Percentiles rank a stretch among this genome's conserved stretches.
These are phyloP conservation scores for Phytophthora ramorum DNA, from an alignment of 352 stramenopile species.

Conservation along the genomic window DNA sequence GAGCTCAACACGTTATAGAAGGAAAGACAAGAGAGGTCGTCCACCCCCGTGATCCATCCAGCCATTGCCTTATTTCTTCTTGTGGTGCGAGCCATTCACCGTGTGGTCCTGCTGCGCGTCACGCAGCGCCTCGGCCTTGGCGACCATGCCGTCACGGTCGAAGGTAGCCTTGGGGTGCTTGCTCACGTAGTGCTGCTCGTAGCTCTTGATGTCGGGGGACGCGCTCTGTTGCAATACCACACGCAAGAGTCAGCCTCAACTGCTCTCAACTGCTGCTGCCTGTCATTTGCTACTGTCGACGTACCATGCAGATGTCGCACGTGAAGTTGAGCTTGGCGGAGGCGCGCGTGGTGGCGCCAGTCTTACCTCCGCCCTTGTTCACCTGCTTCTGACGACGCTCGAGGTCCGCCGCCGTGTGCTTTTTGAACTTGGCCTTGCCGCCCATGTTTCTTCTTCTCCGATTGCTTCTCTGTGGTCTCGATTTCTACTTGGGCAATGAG, in stretches of 20 bases:
- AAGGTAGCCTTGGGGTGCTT: conserved; percentile 68
- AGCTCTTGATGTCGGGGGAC: conserved; percentile 70
- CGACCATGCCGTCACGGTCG: conserved; percentile 55
- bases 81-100: conserved; percentile 61
- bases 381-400: conserved; percentile 53
- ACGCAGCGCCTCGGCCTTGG: conserved; percentile 59
- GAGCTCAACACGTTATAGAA: conserved; percentile 25
- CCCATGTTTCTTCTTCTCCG: conserved; percentile 45
- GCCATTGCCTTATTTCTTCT: conserved; percentile 38
- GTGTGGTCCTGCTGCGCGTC: conserved; percentile 39
- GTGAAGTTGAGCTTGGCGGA: conserved; percentile 73
- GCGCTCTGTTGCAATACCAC: conserved; percentile 38
- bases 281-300: conserved; percentile 1
- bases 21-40: conserved; percentile 10
- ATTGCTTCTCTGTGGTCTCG: conserved; percentile 10
- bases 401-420: conserved; percentile 77
- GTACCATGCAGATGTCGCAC: conserved; percentile 74
- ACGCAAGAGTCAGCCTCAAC: conserved; percentile 8
- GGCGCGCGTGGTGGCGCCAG: conserved; percentile 42
- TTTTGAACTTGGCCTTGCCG: conserved; percentile 82
- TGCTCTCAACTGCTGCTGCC: not conserved
- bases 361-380: conserved; percentile 67
- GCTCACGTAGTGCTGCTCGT: conserved; percentile 63
- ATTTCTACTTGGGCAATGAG: conserved; percentile 31
- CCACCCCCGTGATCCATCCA: conserved; percentile 13